Evolutionary conservation across 495 filamentous ascomycete species (phyloP), one percentile per base, ranked within the genome.

Genomic region (Penicillium silybi): DNA sequence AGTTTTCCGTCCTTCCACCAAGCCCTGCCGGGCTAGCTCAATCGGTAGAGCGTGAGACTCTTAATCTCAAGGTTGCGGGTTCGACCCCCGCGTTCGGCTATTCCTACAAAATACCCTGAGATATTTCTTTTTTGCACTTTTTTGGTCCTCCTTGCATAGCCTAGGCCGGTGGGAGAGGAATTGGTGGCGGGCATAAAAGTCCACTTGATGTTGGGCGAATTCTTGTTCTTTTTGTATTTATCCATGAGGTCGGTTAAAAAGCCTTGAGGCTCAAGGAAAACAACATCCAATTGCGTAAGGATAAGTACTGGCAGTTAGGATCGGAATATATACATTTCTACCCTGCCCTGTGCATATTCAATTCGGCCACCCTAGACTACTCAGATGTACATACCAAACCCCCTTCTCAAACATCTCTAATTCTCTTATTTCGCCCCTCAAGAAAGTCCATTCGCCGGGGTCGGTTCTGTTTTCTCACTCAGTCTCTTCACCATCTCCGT

Each of bases 41-140:
- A 86, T 87, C 83, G 83, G 83, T 85, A 86, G 84, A 86, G 84
- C 84, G 84, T 86, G 80, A 85, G 84, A 86, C 84, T 87, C 83
- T 87, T 87, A 86, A 83, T 83, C 80, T 82, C 76, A 84, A 84
- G 79, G 80, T 76, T 82, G 79, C 72, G 80, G 80, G 79, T 80
- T 80, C 76, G 71, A 79, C 74, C 74, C 76, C 76, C 76, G 62
- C 70, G 70, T 73, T 71, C 58, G 70, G 68, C 67, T 72, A 61
- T 54, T 58, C 44, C 59, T 69, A 61, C 32, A 63, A 63, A 53
- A 58, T 16, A 51, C 32, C 48, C 18, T 50, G 51, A 61, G 57
- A 58, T 61, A 46, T 49, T 50, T 59, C 54, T 56, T 59, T 64
- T 57, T 59, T 53, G 16, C n/a, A 32, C 29, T 0, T 32, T 3